Evolutionary conservation across 164 flowering plant genomes (phyloP), one percentile per base, ranked within the genome.

Genomic region (Vitis riparia): DNA sequence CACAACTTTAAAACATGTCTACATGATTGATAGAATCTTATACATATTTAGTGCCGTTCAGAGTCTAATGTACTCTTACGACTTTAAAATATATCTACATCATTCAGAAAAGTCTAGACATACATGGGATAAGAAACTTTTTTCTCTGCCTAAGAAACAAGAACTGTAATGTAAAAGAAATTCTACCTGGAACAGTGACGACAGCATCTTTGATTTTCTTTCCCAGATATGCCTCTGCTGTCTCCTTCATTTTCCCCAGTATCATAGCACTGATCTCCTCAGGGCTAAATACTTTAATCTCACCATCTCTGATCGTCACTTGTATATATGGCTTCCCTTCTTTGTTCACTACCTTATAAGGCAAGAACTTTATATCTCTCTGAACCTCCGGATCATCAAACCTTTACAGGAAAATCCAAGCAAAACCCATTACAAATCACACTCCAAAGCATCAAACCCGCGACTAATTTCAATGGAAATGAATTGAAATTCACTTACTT

Each of bases 211-310:
- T 81, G 51, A 86, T 81, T 57, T 76, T 83, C 79, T 79, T 78
- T 62, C 87, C 85, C 55, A 83, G 65, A 67, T 62, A 85, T 0
- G 80, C 68, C 55, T 84, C 88, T 11, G 90, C 86, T 4, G 88
- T 84, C 56, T 84, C 85, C 75, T 81, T 82, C 84, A 85, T 83
- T 76, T 87, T 87, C 19, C 51, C 65, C 75, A 86, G 44, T 17
- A 86, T 74, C 87, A 84, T 84, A 55, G 88, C 86, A 74, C 90
- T 86, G 66, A 86, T 83, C 50, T 86, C 85, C 76, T 84, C 88
- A 67, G 90, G 90, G 68, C 88, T 84, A 70, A 86, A 86, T 62
- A 78, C 85, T 69, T 82, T 86, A 1, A 49, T 65, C 64, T 86
- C 89, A 16, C 84, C 44, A 37, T 37, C 85, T 62, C 68, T 82